These are phyloP conservation scores for Coemansia sp. DNA, from an alignment of 192 early-diverging fungal genomes.

Conservation along the genomic window DNA sequence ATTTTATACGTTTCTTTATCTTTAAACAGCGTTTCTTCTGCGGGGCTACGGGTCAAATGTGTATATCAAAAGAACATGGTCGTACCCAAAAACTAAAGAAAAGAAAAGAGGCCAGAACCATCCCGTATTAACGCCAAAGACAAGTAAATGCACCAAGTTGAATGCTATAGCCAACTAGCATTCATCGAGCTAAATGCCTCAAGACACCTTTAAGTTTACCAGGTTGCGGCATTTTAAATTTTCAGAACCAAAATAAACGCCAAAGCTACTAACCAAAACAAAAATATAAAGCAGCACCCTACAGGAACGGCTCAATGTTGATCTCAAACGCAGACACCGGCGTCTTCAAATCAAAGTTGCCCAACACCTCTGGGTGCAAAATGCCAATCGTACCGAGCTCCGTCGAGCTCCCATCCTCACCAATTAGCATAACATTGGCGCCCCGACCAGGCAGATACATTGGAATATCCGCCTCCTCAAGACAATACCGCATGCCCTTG, in stretches of 20 bases:
- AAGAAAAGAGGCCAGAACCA: too few relatives aligned
- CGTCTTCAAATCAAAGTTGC: slow-evolving; percentile 79
- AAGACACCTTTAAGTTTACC: too few relatives aligned
- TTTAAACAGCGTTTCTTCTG: too few relatives aligned
- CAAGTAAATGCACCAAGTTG: too few relatives aligned
- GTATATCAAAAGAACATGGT: too few relatives aligned
- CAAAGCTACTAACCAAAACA: not conserved
- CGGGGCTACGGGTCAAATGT: too few relatives aligned
- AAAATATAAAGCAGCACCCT: not conserved
- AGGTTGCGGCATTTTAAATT: too few relatives aligned
- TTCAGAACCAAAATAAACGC: not conserved
- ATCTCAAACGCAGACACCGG: slow-evolving; percentile 91
- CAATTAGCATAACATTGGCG: slow-evolving; percentile 75
- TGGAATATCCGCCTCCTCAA: slow-evolving; percentile 50
- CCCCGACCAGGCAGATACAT: slow-evolving; percentile 91
- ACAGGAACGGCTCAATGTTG: slow-evolving; percentile 94
- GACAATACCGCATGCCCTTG: slow-evolving; percentile 30
- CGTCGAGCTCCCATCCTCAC: slow-evolving; percentile 42
- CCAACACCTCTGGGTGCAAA: slow-evolving; percentile 86
- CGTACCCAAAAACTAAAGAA: too few relatives aligned
- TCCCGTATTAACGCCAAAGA: too few relatives aligned
- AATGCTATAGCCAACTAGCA: too few relatives aligned
- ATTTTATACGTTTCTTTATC: too few relatives aligned
- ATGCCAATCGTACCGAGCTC: slow-evolving; percentile 88
- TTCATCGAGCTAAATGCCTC: too few relatives aligned